phyloP scores from a whole-genome alignment of 306 rosid species.

The Sophora flavescens region DNA sequence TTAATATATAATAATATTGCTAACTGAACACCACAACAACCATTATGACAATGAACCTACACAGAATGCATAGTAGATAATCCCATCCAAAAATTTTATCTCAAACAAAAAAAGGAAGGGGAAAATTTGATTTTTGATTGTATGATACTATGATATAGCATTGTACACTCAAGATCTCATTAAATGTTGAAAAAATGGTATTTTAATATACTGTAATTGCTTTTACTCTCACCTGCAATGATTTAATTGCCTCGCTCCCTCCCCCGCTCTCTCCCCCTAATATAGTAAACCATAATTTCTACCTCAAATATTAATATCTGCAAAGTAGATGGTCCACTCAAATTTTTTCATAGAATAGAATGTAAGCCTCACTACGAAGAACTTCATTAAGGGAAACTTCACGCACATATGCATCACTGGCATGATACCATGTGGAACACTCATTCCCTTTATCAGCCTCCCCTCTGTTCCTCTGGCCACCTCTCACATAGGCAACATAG shows the following conservation, averaged over 20 bases:
- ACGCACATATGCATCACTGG: slow-evolving; percentile 76
- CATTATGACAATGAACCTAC: not conserved
- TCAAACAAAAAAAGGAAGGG: slow-evolving; percentile 32
- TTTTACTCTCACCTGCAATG: slow-evolving; percentile 55
- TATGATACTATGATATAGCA: slow-evolving; percentile 36
- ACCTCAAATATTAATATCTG: slow-evolving; percentile 35
- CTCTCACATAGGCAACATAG: slow-evolving; percentile 90
- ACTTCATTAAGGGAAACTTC: slow-evolving; percentile 75
- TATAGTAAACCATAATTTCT: slow-evolving; percentile 45
- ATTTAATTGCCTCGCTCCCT: slow-evolving; percentile 42
- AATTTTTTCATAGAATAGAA: slow-evolving; percentile 80
- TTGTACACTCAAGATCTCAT: slow-evolving; percentile 60
- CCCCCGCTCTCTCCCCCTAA: slow-evolving; percentile 24
- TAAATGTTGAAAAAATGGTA: slow-evolving; percentile 70
- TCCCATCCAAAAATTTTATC: slow-evolving; percentile 19
- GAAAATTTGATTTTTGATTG: slow-evolving; percentile 47
- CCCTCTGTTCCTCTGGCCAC: slow-evolving; percentile 63
- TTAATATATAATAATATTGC: not conserved
- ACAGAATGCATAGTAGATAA: not conserved
- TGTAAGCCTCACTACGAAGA: slow-evolving; percentile 86
- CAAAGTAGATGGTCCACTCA: slow-evolving; percentile 49
- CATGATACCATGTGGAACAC: slow-evolving; percentile 77
- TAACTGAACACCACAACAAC: slow-evolving; percentile 3
- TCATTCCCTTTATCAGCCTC: slow-evolving; percentile 54
- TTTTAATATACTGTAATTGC: slow-evolving; percentile 55